These are phyloP conservation scores for Protea cynaroides DNA, from an alignment of 164 flowering plant species.

Conservation along the genomic window DNA sequence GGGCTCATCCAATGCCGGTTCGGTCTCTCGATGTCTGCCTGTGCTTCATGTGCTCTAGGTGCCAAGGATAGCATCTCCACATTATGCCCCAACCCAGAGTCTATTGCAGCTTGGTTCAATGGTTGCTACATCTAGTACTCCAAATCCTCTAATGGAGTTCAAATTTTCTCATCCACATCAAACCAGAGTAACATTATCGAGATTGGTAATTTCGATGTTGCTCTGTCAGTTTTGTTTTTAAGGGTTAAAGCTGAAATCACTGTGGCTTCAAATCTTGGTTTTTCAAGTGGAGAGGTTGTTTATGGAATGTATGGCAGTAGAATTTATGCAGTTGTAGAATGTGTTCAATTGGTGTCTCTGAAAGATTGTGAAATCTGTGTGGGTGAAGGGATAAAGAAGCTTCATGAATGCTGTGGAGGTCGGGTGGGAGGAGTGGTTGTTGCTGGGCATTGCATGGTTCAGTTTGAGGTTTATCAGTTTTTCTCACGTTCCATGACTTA, in stretches of 20 bases:
- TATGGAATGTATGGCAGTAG: slow-evolving; percentile 5
- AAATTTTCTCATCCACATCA: slow-evolving; percentile 6
- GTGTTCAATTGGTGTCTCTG: slow-evolving; percentile 2
- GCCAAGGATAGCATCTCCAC: slow-evolving; percentile 1
- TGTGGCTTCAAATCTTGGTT: neutral
- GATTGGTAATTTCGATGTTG: slow-evolving; percentile 5
- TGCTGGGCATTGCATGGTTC: slow-evolving; percentile 10
- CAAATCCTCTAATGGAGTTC: neutral
- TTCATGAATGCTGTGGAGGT: slow-evolving; percentile 10
- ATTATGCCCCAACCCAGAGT: slow-evolving; percentile 5
- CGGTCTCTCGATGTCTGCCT: slow-evolving; percentile 6
- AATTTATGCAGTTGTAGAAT: slow-evolving; percentile 15
- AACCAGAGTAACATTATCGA: neutral
- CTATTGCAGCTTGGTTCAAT: slow-evolving; percentile 17
- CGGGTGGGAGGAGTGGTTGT: slow-evolving; percentile 10
- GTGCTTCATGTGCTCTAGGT: slow-evolving; percentile 5
- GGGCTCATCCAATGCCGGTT: slow-evolving; percentile 18
- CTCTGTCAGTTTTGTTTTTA: slow-evolving; percentile 6
- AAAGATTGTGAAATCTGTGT: slow-evolving; percentile 12
- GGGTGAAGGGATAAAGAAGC: slow-evolving; percentile 4
- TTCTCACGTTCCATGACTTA: neutral
- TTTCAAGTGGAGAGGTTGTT: slow-evolving; percentile 4
- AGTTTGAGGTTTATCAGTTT: slow-evolving; percentile 10
- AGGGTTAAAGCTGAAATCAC: slow-evolving; percentile 7
- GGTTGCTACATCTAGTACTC: slow-evolving; percentile 19